A percentile compares a stretch with the other conserved stretches of the same genome.
Evolutionary conservation across 2,329 filamentous ascomycete genomes (phyloP).

Genomic region (Trichoderma guizhouense): DNA sequence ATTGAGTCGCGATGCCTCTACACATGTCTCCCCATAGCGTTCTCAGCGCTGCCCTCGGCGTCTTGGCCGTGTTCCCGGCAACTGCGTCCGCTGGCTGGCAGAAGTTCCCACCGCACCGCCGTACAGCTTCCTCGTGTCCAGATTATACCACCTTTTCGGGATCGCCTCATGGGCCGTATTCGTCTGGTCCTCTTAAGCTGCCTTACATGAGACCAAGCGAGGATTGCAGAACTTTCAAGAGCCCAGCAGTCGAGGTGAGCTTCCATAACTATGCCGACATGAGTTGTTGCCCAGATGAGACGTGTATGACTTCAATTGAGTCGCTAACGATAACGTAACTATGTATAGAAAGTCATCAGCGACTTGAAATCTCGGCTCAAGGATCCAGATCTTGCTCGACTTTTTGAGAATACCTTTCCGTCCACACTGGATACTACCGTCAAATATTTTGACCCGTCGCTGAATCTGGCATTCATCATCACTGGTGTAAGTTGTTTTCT

Average conservation of each 20-base stretch:
- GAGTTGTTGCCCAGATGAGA: background rate
- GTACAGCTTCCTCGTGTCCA: conserved; percentile 25
- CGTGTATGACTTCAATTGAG: no score
- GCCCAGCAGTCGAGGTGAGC: conserved; percentile 28
- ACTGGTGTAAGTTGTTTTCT: conserved; percentile 65
- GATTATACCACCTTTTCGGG: conserved; percentile 25
- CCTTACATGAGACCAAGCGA: conserved; percentile 28
- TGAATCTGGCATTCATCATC: conserved; percentile 71
- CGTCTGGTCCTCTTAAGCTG: conserved; percentile 23
- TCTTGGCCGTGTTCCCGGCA: conserved; percentile 14
- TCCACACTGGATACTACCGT: conserved; percentile 82
- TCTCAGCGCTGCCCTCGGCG: background rate
- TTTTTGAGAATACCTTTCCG: conserved; percentile 81
- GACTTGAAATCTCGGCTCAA: conserved; percentile 40
- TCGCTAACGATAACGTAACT: background rate
- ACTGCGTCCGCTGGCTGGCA: conserved; percentile 11
- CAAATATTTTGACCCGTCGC: conserved; percentile 66
- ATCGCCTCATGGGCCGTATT: conserved; percentile 25
- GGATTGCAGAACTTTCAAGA: conserved; percentile 29
- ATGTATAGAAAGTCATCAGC: conserved; percentile 26
- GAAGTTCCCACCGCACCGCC: conserved; percentile 14
- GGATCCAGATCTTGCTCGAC: conserved; percentile 65
- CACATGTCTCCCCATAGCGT: conserved; percentile 4
- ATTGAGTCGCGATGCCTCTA: background rate
- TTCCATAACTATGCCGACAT: background rate